A percentile compares a stretch with the other conserved stretches of the same genome.
phyloP scores from a whole-genome alignment of 192 early-diverging fungal genomes.

The Geranomyces michiganensis region DNA sequence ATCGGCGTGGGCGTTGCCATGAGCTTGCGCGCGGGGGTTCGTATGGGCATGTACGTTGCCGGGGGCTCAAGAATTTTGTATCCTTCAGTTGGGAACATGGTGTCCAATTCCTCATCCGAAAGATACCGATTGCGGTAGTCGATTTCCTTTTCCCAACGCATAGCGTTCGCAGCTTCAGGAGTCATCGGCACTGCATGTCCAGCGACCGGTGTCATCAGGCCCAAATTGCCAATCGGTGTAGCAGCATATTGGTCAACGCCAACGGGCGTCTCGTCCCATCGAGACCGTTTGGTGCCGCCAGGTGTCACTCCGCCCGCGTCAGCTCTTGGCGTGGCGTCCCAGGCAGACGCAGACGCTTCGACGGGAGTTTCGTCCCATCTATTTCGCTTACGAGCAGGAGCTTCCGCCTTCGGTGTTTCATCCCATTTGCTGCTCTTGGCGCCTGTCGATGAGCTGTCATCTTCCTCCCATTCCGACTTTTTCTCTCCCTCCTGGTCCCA shows the following conservation, averaged over 20 bases:
- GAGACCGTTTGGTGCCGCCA: conserved; percentile 70
- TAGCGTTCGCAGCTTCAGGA: conserved; percentile 73
- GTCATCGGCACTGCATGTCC: conserved; percentile 74
- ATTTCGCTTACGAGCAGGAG: conserved; percentile 60
- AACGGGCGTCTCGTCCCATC: conserved; percentile 97
- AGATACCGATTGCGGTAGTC: conserved; percentile 85
- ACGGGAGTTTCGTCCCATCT: conserved; percentile 84
- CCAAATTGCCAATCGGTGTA: conserved; percentile 79
- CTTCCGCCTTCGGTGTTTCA: conserved; percentile 66
- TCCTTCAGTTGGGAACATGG: conserved; percentile 86
- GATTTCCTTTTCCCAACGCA: conserved; percentile 78
- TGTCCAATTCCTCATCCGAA: conserved; percentile 94
- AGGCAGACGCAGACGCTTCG: conserved; percentile 37
- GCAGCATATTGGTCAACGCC: conserved; percentile 64
- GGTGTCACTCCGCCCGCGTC: conserved; percentile 55
- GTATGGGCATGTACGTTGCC: conserved; percentile 84
- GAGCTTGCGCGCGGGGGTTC: conserved; percentile 94
- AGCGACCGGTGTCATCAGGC: conserved; percentile 77
- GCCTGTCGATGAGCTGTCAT: conserved; percentile 44
- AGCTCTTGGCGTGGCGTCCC: conserved; percentile 76
- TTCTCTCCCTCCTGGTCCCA: conserved; percentile 71
- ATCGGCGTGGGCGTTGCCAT: conserved; percentile 92
- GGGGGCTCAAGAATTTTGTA: conserved; percentile 94
- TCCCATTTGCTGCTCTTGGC: conserved; percentile 64
- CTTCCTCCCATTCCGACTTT: conserved; percentile 58